These are phyloP conservation scores for Tolypocladium pustulatum DNA, from an alignment of 2,329 filamentous ascomycete species.

Conservation along the genomic window DNA sequence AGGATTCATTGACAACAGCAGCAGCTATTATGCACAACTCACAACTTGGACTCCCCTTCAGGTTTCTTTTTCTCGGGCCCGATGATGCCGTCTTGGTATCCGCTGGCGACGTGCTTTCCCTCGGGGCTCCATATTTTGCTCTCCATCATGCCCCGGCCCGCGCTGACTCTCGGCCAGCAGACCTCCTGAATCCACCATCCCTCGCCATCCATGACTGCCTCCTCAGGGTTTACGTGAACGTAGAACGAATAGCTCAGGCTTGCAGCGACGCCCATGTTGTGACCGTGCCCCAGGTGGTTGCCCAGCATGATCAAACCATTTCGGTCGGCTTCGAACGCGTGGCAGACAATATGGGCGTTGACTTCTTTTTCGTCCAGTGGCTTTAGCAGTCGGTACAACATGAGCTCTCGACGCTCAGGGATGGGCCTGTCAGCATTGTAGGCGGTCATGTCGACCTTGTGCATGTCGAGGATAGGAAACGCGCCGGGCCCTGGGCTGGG, in stretches of 20 bases:
- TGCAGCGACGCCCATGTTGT: constrained; percentile 28
- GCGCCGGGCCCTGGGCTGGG: constrained; percentile 26
- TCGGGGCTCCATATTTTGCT: constrained; percentile 43
- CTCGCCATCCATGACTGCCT: constrained; percentile 34
- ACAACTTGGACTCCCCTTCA: constrained; percentile 14
- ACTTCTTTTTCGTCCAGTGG: constrained; percentile 28
- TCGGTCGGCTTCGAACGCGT: constrained; percentile 42
- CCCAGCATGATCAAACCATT: constrained; percentile 42
- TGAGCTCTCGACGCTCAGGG: constrained; percentile 35
- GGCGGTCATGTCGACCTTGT: constrained; percentile 40
- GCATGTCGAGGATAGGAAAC: constrained; percentile 42
- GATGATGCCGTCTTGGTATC: constrained; percentile 42
- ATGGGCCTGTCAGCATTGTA: constrained; percentile 32
- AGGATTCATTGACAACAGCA: not conserved
- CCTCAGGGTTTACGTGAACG: constrained; percentile 37
- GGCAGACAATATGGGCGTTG: constrained; percentile 35
- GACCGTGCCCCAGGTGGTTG: constrained; percentile 37
- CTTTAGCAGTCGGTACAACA: constrained; percentile 36
- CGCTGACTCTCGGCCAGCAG: constrained; percentile 34
- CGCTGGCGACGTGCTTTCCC: constrained; percentile 42
- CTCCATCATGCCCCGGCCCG: constrained; percentile 35
- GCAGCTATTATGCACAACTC: not conserved
- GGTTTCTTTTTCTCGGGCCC: constrained; percentile 14
- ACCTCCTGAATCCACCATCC: constrained; percentile 46
- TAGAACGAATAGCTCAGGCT: constrained; percentile 42